Evolutionary conservation across 768 basidiomycete genomes (phyloP).

Genomic region (Podaxis mareebaensis): DNA sequence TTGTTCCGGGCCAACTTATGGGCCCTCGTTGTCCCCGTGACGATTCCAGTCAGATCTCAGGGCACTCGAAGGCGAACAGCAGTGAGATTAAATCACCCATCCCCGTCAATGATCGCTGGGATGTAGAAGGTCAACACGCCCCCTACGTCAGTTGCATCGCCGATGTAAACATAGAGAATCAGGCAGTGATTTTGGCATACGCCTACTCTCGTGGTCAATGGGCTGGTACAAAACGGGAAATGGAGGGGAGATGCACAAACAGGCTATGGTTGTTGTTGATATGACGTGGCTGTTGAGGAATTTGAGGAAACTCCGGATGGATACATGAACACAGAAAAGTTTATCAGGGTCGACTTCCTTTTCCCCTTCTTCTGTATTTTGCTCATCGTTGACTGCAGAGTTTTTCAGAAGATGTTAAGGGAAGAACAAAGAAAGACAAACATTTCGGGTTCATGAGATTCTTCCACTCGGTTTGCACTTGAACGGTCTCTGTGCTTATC

Average conservation of each 20-base stretch:
- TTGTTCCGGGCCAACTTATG: too few relatives aligned
- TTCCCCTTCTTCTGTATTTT: slow-evolving; percentile 31
- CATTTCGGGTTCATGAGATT: slow-evolving; percentile 67
- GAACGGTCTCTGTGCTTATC: slow-evolving; percentile 71
- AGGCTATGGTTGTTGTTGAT: slow-evolving; percentile 82
- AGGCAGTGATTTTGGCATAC: slow-evolving; percentile 82
- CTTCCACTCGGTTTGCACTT: slow-evolving; percentile 78
- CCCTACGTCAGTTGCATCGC: slow-evolving; percentile 74
- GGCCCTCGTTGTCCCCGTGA: too few relatives aligned
- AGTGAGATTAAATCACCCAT: slow-evolving; percentile 3
- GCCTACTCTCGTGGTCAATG: slow-evolving; percentile 41
- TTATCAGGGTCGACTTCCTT: slow-evolving; percentile 54
- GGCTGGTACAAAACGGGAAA: neutral
- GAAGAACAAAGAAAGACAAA: slow-evolving; percentile 23
- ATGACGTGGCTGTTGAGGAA: slow-evolving; percentile 81
- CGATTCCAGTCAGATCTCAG: neutral
- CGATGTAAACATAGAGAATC: slow-evolving; percentile 89
- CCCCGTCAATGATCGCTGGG: slow-evolving; percentile 71
- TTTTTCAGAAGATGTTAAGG: neutral
- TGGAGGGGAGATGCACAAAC: slow-evolving; percentile 42
- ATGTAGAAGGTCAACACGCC: slow-evolving; percentile 90
- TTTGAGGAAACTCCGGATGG: slow-evolving; percentile 74
- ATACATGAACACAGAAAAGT: slow-evolving; percentile 66
- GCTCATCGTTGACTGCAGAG: slow-evolving; percentile 27
- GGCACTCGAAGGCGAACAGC: neutral